Evolutionary conservation across 768 basidiomycete species (phyloP).

Genomic region (Holtermanniella nyarrowii): DNA sequence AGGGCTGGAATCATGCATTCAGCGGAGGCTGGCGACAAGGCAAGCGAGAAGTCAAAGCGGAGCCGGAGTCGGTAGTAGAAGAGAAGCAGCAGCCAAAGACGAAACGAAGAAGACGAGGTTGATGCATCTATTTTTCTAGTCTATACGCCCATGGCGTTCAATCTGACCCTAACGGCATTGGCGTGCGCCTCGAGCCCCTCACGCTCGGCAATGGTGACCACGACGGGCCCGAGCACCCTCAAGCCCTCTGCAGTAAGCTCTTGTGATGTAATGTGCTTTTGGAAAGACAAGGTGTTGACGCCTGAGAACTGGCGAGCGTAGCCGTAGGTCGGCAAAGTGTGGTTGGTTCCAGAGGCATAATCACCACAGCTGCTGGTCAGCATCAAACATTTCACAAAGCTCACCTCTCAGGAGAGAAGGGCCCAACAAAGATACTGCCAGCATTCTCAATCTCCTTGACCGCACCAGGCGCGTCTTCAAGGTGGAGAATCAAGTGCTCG

Average conservation of each 20-base stretch:
- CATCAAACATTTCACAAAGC: neutral
- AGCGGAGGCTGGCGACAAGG: slow-evolving; percentile 21
- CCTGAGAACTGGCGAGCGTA: slow-evolving; percentile 98
- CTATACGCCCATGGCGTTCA: slow-evolving; percentile 38
- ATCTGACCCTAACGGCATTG: slow-evolving; percentile 82
- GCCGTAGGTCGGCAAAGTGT: slow-evolving; percentile 79
- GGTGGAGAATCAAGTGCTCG: slow-evolving; percentile 88
- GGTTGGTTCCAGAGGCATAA: slow-evolving; percentile 97
- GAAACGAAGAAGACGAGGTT: neutral
- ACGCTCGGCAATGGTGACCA: slow-evolving; percentile 81
- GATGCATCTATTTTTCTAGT: no score
- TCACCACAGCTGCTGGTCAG: slow-evolving; percentile 68
- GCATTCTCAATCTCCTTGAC: slow-evolving; percentile 74
- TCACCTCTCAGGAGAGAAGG: slow-evolving; percentile 90
- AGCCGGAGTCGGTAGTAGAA: no score
- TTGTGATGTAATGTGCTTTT: slow-evolving; percentile 97
- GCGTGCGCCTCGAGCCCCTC: slow-evolving; percentile 93
- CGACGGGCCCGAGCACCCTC: slow-evolving; percentile 67
- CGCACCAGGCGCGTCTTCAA: slow-evolving; percentile 57
- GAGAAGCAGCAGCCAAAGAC: neutral
- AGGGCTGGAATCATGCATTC: slow-evolving; percentile 26
- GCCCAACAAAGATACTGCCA: slow-evolving; percentile 91
- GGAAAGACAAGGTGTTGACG: slow-evolving; percentile 93
- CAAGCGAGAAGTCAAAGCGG: neutral
- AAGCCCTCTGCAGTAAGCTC: slow-evolving; percentile 75